These are phyloP conservation scores for Clohesyomyces aquaticus DNA, from an alignment of 495 filamentous ascomycete species.

Conservation along the genomic window DNA sequence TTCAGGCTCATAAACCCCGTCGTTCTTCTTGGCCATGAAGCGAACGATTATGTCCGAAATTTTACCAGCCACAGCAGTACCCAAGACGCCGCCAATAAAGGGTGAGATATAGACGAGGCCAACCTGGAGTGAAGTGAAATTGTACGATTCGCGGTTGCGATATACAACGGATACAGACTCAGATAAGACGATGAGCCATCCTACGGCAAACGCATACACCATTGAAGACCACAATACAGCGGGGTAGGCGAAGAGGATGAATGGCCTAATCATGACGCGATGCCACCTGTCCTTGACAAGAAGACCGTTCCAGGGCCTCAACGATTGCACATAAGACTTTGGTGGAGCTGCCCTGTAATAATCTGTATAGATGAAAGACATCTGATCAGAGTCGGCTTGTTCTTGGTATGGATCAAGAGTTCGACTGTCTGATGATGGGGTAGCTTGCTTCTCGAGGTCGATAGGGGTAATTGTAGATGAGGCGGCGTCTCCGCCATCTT, in stretches of 20 bases:
- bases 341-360: constrained; percentile 53
- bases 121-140: constrained; percentile 77
- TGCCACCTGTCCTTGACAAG: constrained; percentile 79
- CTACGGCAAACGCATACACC: constrained; percentile 84
- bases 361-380: constrained; percentile 33
- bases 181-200: constrained; percentile 96
- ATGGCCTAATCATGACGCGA: constrained; percentile 73
- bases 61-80: constrained; percentile 87
- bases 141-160: constrained; percentile 84
- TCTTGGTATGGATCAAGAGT: constrained; percentile 2
- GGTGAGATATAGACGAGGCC: constrained; percentile 90
- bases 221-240: constrained; percentile 88
- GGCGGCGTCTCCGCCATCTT: no score
- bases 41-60: constrained; percentile 84
- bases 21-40: constrained; percentile 81
- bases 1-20: constrained; percentile 93
- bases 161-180: constrained; percentile 69
- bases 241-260: constrained; percentile 86
- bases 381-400: not conserved
- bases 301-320: constrained; percentile 75
- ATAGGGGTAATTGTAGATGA: not conserved
- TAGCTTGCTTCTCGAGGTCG: constrained; percentile 22
- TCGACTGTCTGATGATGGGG: no score
- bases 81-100: constrained; percentile 86
- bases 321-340: constrained; percentile 69